Evolutionary conservation across 1,284 basidiomycete species (phyloP), one percentile per base, ranked within the genome.

Genomic region (Sanghuangporus baumii): DNA sequence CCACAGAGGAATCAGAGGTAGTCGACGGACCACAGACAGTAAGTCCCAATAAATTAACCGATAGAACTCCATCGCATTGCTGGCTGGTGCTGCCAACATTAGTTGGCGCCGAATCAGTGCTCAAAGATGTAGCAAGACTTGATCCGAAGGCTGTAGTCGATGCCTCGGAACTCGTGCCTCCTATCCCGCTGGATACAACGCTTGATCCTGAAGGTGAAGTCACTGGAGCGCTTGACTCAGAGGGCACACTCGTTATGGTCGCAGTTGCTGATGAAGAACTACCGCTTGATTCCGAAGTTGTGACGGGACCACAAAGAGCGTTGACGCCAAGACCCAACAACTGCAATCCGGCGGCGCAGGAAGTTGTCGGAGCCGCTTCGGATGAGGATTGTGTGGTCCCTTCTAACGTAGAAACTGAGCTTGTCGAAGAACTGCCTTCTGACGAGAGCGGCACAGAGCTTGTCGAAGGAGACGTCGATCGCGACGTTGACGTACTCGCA

Each of bases 31-130:
- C 34, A 36, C 57, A 63, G 7, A 59, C 48, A 9, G 62, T 55
- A 23, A 59, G n/a, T 3, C 62, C 62, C 37, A 59, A 50, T 23
- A 63, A 14, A 59, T 57, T 51, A 2, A 62, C 48, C 4, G 61
- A 62, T 12, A 62, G n/a, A 23, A 57, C 11, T 0, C 55, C 61
- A 8, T 50, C 48, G 38, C 48, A 60, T 51, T 26, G 11, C 26
- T 43, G n/a, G 31, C 50, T 58, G 18, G 61, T 16, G 9, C 55
- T 23, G 3, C 40, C 26, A 4, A 40, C 9, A 34, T 23, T 41
- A 23, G 20, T 18, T 7, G 60, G 46, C 6, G n/a, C 55, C 11
- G 60, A 34, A 36, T 16, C 40, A 26, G 23, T 26, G 31, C 18
- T 51, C 18, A 18, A 51, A 12, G 23, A 16, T 6, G n/a, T 18